phyloP scores from a whole-genome alignment of 2,329 filamentous ascomycete species.

The Paecilomyces sp. region DNA sequence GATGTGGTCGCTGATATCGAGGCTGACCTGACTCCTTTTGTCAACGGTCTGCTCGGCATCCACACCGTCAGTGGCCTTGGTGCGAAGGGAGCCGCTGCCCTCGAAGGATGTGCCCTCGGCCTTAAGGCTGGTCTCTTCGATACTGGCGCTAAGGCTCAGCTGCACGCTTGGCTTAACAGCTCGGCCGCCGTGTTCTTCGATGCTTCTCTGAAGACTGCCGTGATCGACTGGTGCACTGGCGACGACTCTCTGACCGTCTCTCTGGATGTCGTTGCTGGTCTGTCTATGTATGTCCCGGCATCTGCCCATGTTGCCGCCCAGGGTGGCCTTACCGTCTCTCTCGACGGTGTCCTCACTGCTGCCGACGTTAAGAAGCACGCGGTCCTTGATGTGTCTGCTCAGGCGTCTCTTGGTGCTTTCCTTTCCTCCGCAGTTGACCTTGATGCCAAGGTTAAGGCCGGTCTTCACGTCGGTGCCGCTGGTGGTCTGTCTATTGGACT shows the following conservation, averaged over 20 bases:
- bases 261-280: slow-evolving; percentile 20
- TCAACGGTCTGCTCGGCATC: slow-evolving; percentile 8
- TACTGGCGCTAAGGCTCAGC: slow-evolving; percentile 17
- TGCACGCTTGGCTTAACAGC: slow-evolving; percentile 22
- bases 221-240: slow-evolving; percentile 26
- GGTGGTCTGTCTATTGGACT: slow-evolving; percentile 25
- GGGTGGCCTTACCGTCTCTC: slow-evolving; percentile 26
- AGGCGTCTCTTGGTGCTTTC: slow-evolving; percentile 21
- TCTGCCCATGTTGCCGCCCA: slow-evolving; percentile 27
- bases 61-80: slow-evolving; percentile 19
- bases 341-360: slow-evolving; percentile 28
- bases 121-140: slow-evolving; percentile 22
- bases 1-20: slow-evolving; percentile 13
- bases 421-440: slow-evolving; percentile 17
- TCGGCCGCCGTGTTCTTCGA: slow-evolving; percentile 15
- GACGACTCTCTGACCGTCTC: slow-evolving; percentile 15
- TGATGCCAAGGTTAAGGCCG: slow-evolving; percentile 21
- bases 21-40: slow-evolving; percentile 8
- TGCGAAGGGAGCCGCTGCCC: slow-evolving; percentile 27
- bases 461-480: slow-evolving; percentile 24
- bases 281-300: slow-evolving; percentile 26
- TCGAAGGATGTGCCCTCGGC: slow-evolving; percentile 28
- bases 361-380: slow-evolving; percentile 12
- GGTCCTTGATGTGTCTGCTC: slow-evolving; percentile 18
- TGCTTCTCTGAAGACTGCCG: slow-evolving; percentile 18